A percentile compares a stretch with the other conserved stretches of the same genome.
These are phyloP conservation scores for Sphagnum tenellum DNA, from an alignment of 225 moss, liverwort and hornwort species.

Conservation along the genomic window DNA sequence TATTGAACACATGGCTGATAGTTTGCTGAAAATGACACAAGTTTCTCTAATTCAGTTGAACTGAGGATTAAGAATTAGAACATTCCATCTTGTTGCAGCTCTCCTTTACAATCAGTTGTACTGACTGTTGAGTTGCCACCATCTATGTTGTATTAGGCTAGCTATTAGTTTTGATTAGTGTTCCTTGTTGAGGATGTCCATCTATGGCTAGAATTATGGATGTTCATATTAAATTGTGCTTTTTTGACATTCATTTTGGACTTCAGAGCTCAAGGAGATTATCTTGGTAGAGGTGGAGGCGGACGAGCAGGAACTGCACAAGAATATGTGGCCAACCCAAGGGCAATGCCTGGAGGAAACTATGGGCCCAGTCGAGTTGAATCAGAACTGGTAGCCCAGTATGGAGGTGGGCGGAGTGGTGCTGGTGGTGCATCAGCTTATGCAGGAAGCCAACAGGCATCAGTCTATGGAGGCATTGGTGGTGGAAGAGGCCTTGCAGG, in stretches of 20 bases:
- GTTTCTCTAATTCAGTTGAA: no score
- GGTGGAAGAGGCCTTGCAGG: conserved; percentile 76
- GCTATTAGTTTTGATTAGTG: background rate
- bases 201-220: background rate
- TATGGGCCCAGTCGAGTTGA: conserved; percentile 79
- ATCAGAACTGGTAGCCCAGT: conserved; percentile 90
- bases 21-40: no score
- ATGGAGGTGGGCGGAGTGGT: conserved; percentile 80
- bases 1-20: no score
- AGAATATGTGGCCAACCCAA: conserved; percentile 71
- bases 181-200: background rate
- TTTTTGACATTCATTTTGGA: background rate
- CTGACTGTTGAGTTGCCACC: no score
- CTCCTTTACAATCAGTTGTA: no score
- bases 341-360: conserved; percentile 63
- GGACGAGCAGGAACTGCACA: conserved; percentile 51
- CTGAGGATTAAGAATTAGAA: no score
- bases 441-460: conserved; percentile 68
- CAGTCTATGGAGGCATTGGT: conserved; percentile 75
- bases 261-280: conserved; percentile 70
- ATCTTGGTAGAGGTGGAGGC: conserved; percentile 63
- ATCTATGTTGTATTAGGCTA: no score
- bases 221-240: background rate
- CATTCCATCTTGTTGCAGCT: no score
- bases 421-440: conserved; percentile 48